Conservation (phyloP, 1,284 basidiomycete genomes). For the Cutaneotrichosporon daszewskae region DNA sequence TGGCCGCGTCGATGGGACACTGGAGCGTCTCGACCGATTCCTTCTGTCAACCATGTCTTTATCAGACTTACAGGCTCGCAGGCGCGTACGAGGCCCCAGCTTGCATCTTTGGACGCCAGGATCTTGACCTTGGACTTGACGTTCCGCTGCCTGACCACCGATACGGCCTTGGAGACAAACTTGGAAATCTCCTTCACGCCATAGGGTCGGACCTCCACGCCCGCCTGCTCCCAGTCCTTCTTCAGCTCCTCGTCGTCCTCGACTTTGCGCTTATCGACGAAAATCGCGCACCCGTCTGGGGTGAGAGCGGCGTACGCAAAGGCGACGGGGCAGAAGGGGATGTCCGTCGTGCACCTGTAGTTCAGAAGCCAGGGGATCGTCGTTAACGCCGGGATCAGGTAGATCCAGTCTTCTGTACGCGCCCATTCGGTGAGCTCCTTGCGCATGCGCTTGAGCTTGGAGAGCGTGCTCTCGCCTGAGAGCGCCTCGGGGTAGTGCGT, state of each 20-base stretch:
- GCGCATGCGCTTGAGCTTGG: constrained; percentile 33
- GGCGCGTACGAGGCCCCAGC: constrained; percentile 40
- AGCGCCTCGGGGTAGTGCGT: constrained; percentile 69
- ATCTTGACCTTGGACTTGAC: constrained; percentile 23
- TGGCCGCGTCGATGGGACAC: constrained; percentile 63
- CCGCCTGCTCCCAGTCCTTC: constrained; percentile 49
- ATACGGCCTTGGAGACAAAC: constrained; percentile 10
- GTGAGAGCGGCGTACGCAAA: constrained; percentile 74
- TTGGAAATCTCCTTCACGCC: constrained; percentile 64
- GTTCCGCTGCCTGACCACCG: too few relatives aligned
- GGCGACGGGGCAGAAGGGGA: constrained; percentile 82
- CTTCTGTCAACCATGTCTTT: constrained; percentile 15
- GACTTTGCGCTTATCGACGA: constrained; percentile 39
- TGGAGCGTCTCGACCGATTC: constrained; percentile 30
- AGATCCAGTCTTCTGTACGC: constrained; percentile 38
- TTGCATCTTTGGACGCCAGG: constrained; percentile 29
- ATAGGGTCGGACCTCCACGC: constrained; percentile 61
- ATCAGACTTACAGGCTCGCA: constrained; percentile 22
- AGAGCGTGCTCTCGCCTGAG: constrained; percentile 54
- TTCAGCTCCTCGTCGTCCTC: constrained; percentile 29
- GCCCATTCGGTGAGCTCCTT: constrained; percentile 31
- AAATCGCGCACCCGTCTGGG: constrained; percentile 48
- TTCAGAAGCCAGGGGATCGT: constrained; percentile 70
- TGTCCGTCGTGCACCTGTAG: constrained; percentile 65
- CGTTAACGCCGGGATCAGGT: constrained; percentile 47